These are phyloP conservation scores for Phyllosticta citriasiana DNA, from an alignment of 2,329 filamentous ascomycete species.

Conservation along the genomic window DNA sequence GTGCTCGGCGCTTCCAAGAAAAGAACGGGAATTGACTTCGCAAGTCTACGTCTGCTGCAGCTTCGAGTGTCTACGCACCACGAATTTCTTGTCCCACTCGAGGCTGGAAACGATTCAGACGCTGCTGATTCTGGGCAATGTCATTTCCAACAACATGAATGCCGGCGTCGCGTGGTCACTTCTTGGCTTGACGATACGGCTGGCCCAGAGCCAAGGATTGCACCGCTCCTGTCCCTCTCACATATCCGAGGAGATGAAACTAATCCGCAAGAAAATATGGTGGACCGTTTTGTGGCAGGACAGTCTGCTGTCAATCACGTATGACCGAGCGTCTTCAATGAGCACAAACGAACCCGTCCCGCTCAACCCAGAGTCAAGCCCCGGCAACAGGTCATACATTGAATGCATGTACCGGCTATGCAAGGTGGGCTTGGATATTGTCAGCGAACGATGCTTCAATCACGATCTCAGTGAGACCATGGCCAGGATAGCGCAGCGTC, in stretches of 20 bases:
- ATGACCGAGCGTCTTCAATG: constrained; percentile 48
- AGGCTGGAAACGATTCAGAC: constrained; percentile 53
- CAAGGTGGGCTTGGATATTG: constrained; percentile 50
- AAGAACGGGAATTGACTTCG: constrained; percentile 52
- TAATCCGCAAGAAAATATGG: constrained; percentile 32
- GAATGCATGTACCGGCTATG: constrained; percentile 48
- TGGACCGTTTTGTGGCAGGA: constrained; percentile 59
- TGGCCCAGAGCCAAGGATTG: constrained; percentile 50
- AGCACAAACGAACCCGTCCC: constrained; percentile 41
- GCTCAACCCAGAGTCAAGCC: constrained; percentile 30
- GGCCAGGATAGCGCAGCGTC: constrained; percentile 45
- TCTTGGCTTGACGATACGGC: constrained; percentile 48
- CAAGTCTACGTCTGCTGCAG: constrained; percentile 57
- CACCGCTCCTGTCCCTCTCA: constrained; percentile 49
- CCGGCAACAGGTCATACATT: constrained; percentile 45
- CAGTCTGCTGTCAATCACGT: constrained; percentile 53
- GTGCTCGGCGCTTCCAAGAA: constrained; percentile 46
- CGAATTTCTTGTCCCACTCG: constrained; percentile 53
- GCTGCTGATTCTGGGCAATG: constrained; percentile 51
- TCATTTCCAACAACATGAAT: constrained; percentile 54
- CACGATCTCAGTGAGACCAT: constrained; percentile 45
- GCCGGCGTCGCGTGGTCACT: constrained; percentile 54
- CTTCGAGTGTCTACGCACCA: constrained; percentile 54
- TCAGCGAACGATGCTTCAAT: constrained; percentile 42
- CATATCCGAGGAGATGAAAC: constrained; percentile 35